Evolutionary conservation across 176 grass and related monocot species (phyloP), one percentile per base, ranked within the genome.

Genomic region (Oropetium thomaeum): DNA sequence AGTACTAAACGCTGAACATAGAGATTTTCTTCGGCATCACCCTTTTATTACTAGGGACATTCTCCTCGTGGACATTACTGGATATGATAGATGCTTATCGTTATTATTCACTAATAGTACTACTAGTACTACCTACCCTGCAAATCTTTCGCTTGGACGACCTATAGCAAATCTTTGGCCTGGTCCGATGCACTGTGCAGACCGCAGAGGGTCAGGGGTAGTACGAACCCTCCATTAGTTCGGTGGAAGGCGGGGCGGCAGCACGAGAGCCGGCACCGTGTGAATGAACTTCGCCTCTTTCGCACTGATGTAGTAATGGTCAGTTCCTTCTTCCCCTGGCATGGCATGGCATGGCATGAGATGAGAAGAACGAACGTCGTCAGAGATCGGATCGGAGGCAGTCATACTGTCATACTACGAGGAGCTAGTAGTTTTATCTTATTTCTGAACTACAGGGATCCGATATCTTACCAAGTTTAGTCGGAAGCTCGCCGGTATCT

Each of bases 391-490:
- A n/a, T n/a, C n/a, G n/a, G n/a, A n/a, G n/a, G n/a, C n/a, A n/a
- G n/a, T n/a, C n/a, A n/a, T n/a, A n/a, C n/a, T n/a, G n/a, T n/a
- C n/a, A n/a, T n/a, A n/a, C n/a, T n/a, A n/a, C n/a, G n/a, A n/a
- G n/a, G n/a, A n/a, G n/a, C n/a, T n/a, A n/a, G n/a, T n/a, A n/a
- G n/a, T n/a, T n/a, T n/a, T n/a, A n/a, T n/a, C n/a, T n/a, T n/a
- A n/a, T n/a, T n/a, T n/a, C 29, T 16, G 27, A 32, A 61, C 28
- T 61, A 31, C 27, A 61, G 5, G 12, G 58, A 61, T 61, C 28
- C 16, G 58, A 16, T n/a, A n/a, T 61, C 58, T 60, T 74, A 76
- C 74, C 74, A 8, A 26, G 22, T 62, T 28, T 23, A n/a, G 37
- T 4, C 2, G 3, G 49, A 32, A 29, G 27, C 3, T 20, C 30